Conservation (phyloP, 768 basidiomycete genomes). For the Boletus sp. region DNA sequence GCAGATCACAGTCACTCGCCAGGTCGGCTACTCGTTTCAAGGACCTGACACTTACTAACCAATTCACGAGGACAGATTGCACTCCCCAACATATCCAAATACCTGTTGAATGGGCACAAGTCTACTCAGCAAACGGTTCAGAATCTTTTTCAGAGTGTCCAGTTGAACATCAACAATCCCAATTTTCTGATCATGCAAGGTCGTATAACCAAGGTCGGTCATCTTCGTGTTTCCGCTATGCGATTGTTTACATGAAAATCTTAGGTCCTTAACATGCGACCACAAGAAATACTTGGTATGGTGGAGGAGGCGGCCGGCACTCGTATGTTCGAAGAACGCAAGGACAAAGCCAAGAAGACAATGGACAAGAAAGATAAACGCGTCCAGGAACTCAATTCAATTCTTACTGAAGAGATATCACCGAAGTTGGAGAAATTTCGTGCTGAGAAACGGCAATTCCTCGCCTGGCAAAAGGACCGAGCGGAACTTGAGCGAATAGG, state of each 20-base stretch:
- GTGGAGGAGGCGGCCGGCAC: constrained; percentile 99
- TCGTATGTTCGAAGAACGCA: constrained; percentile 98
- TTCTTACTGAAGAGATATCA: constrained; percentile 86
- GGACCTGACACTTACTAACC: not conserved
- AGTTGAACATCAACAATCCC: constrained; percentile 99
- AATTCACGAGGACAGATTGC: constrained; percentile 61
- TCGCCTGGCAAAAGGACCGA: constrained; percentile 87
- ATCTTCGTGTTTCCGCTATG: not conserved
- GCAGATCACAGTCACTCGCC: constrained; percentile 96
- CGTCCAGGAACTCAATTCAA: constrained; percentile 80
- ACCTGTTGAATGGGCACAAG: constrained; percentile 95
- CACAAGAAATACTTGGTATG: constrained; percentile 96
- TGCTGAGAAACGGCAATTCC: constrained; percentile 81
- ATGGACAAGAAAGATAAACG: constrained; percentile 98
- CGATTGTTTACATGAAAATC: not conserved
- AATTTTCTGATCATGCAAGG: constrained; percentile 99
- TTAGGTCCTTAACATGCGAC: constrained; percentile 92
- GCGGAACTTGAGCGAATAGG: constrained; percentile 85
- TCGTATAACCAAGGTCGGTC: constrained; percentile 88
- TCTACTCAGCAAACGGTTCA: constrained; percentile 82
- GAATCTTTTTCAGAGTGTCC: constrained; percentile 92
- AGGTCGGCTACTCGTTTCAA: constrained; percentile 50
- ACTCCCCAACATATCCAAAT: constrained; percentile 91
- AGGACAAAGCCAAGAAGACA: constrained; percentile 93
- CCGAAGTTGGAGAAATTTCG: constrained; percentile 93